Percentiles rank a stretch among this genome's conserved stretches.
These are phyloP conservation scores for Candida rishiriensis DNA, from an alignment of 805 yeast genomes.

Conservation along the genomic window DNA sequence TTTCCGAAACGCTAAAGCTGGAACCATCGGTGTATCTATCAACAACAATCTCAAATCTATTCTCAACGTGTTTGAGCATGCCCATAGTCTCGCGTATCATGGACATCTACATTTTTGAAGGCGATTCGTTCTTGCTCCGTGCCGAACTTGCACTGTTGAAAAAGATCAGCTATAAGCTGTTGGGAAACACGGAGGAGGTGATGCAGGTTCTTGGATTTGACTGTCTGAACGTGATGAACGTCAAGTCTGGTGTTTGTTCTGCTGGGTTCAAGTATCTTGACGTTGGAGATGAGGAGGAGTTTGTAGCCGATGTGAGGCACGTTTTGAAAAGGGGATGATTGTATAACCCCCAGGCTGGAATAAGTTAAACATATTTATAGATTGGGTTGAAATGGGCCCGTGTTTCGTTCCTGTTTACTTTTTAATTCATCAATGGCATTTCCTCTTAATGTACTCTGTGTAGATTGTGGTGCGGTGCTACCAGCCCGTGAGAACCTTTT, in stretches of 20 bases:
- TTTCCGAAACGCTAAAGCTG: constrained; percentile 31
- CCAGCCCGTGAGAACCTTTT: too few species aligned
- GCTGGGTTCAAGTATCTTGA: constrained; percentile 34
- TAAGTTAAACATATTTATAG: too few species aligned
- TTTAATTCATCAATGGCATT: too few species aligned
- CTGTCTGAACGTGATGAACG: constrained; percentile 25
- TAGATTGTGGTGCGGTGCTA: too few species aligned
- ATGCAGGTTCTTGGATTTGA: constrained; percentile 34
- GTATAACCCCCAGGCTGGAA: too few species aligned
- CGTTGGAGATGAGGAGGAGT: constrained; percentile 48
- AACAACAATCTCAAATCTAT: constrained; percentile 39
- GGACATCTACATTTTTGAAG: constrained; percentile 60
- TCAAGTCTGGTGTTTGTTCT: constrained; percentile 2
- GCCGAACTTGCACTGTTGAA: constrained; percentile 49
- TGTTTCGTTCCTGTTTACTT: too few species aligned
- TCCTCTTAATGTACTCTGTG: too few species aligned
- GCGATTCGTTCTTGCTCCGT: constrained; percentile 51
- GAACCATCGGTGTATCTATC: constrained; percentile 39
- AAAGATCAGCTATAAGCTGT: constrained; percentile 45
- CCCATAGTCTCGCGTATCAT: constrained; percentile 46
- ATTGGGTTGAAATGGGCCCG: too few species aligned
- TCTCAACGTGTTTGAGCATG: constrained; percentile 41
- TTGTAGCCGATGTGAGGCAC: constrained; percentile 38
- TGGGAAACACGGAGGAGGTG: constrained; percentile 47
- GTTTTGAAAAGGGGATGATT: constrained; percentile 28